Conservation (phyloP, 345 rosid species). For the Nasturtium officinale region DNA sequence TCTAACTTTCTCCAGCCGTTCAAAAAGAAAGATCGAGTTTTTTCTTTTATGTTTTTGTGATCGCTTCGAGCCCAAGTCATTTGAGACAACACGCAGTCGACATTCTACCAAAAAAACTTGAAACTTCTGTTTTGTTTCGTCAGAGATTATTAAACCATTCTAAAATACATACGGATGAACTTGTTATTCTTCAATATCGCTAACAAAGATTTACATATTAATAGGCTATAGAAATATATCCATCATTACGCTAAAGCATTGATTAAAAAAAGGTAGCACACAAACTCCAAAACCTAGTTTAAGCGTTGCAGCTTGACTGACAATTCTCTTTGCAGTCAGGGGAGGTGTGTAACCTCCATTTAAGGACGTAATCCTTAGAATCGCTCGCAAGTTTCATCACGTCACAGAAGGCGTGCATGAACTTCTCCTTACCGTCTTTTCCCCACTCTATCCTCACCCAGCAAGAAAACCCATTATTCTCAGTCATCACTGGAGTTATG, state of each 20-base stretch:
- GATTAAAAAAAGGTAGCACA: not conserved
- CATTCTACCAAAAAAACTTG: not conserved
- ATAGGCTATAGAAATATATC: not conserved
- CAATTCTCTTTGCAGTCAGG: slow-evolving; percentile 41
- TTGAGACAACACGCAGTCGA: not conserved
- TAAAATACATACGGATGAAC: not conserved
- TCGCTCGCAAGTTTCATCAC: slow-evolving; percentile 62
- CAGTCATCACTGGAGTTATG: slow-evolving; percentile 38
- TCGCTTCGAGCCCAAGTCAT: slow-evolving; percentile 10
- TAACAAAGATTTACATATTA: slow-evolving; percentile 37
- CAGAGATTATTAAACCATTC: not conserved
- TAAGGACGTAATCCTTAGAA: slow-evolving; percentile 67
- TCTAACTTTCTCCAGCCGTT: no score
- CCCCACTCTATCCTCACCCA: slow-evolving; percentile 95
- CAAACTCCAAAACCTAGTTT: slow-evolving; percentile 24
- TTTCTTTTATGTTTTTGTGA: no score
- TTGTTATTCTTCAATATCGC: slow-evolving; percentile 8
- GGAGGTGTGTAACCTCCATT: slow-evolving; percentile 76
- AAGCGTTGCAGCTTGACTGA: slow-evolving; percentile 40
- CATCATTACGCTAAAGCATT: slow-evolving; percentile 10
- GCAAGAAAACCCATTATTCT: slow-evolving; percentile 66
- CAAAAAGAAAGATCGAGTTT: no score
- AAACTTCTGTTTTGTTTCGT: not conserved
- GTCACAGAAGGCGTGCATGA: slow-evolving; percentile 64
- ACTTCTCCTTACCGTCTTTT: slow-evolving; percentile 53